Evolutionary conservation across 495 filamentous ascomycete species (phyloP).

Genomic region (Bacidia gigantensis): DNA sequence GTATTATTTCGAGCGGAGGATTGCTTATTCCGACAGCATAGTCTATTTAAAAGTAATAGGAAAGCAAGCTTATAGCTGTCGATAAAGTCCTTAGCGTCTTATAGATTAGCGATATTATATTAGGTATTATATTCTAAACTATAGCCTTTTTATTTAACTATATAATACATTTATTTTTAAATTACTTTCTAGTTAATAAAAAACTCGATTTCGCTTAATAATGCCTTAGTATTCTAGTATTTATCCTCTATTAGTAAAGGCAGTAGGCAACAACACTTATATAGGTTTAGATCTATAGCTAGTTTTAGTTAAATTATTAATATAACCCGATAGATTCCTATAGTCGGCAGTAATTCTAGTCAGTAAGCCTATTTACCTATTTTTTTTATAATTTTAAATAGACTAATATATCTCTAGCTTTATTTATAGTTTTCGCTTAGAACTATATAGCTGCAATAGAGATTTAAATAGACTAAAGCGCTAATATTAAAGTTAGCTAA

Average conservation of each 20-base stretch:
- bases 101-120: neutral
- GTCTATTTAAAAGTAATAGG: slow-evolving; percentile 6
- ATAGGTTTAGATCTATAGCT: neutral
- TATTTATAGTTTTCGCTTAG: neutral
- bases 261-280: neutral
- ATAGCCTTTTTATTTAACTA: no score
- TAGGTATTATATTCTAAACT: neutral
- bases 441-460: neutral
- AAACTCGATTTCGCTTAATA: neutral
- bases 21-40: no score
- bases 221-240: neutral
- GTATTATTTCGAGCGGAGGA: no score
- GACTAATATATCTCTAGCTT: neutral
- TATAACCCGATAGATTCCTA: neutral
- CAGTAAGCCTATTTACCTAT: neutral
- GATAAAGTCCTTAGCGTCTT: neutral
- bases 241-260: neutral
- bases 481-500: no score
- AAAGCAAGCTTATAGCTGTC: neutral
- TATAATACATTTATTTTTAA: no score
- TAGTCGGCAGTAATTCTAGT: neutral
- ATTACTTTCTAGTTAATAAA: neutral
- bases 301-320: neutral
- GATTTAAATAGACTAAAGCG: no score
- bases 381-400: neutral